Conservation (phyloP, 148 eudicot genomes). For the Fagopyrum esculentum region DNA sequence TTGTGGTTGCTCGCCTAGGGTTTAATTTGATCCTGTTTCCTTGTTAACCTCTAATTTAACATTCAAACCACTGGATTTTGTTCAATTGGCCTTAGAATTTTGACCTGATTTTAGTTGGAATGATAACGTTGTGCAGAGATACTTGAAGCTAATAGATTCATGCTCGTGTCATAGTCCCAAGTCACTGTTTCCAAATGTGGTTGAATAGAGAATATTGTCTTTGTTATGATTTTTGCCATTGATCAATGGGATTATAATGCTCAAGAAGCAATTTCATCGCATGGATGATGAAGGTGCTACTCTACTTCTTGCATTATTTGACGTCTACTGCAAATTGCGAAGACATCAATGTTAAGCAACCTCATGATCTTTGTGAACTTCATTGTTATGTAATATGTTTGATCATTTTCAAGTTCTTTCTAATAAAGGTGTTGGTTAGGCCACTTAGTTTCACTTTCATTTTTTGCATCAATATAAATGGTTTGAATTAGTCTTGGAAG, state of each 20-base stretch:
- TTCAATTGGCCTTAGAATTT: not conserved
- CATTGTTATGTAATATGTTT: not conserved
- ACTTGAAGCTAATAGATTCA: not conserved
- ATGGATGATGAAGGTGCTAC: not conserved
- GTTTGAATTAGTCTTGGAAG: not conserved
- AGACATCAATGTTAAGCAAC: not conserved
- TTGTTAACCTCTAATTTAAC: not conserved
- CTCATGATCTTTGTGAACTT: not conserved
- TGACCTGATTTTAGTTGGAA: not conserved
- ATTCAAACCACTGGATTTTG: not conserved
- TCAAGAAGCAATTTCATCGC: not conserved
- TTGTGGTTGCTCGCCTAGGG: not conserved
- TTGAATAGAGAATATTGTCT: not conserved
- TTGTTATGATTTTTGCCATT: not conserved
- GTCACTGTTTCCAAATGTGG: not conserved
- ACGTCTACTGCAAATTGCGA: not conserved
- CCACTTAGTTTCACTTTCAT: not conserved
- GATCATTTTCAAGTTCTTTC: not conserved
- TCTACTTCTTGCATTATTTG: not conserved
- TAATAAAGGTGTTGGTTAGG: not conserved
- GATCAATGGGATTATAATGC: not conserved
- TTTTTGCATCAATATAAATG: not conserved
- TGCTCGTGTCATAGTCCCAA: too few species aligned
- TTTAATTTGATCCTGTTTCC: not conserved
- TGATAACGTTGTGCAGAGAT: not conserved